Evolutionary conservation across 129 eudicot species (phyloP), one percentile per base, ranked within the genome.

Genomic region (Erigeron canadensis): DNA sequence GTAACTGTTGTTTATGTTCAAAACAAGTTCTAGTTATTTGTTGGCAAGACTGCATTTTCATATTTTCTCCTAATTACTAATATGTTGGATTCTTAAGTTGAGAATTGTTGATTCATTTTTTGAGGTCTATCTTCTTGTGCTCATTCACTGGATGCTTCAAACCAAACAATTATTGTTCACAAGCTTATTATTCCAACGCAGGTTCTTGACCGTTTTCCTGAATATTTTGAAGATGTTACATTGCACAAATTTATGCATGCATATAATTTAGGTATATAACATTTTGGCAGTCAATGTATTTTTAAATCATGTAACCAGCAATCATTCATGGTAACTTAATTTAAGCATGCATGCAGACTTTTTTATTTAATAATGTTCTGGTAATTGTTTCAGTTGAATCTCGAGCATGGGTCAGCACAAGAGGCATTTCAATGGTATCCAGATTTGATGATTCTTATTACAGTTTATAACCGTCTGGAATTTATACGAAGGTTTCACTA

Each of bases 401-500:
- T 76, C 91, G 96, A 50, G 96, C 94, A 45, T 91, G 97, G 97
- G 74, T 63, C 67, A 86, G 96, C 81, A 76, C 88, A 47, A 82
- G 86, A 81, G 97, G 96, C 7, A 79, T 84, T 34, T 91, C 96
- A 50, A 65, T 88, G 91, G 96, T 89, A 89, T 63, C 18, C 23
- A 67, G 40, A 45, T 47, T 74, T 55, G 8, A 71, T 16, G 23
- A 80, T 34, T 40, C 16, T 48, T 47, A 15, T 6, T 60, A 67
- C 59, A n/a, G 7, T 22, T 46, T 60, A 8, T 28, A 28, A 44
- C 40, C 46, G 9, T 62, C 13, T 54, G 39, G 50, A 48, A 45
- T 19, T 57, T 57, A 41, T 38, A 46, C 18, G n/a, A 37, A 57
- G 23, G 69, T 67, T 75, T 17, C 17, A 42, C 17, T 66, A 60